These are phyloP conservation scores for Zopfochytrium polystomum DNA, from an alignment of 371 early-diverging fungal species.

Conservation along the genomic window DNA sequence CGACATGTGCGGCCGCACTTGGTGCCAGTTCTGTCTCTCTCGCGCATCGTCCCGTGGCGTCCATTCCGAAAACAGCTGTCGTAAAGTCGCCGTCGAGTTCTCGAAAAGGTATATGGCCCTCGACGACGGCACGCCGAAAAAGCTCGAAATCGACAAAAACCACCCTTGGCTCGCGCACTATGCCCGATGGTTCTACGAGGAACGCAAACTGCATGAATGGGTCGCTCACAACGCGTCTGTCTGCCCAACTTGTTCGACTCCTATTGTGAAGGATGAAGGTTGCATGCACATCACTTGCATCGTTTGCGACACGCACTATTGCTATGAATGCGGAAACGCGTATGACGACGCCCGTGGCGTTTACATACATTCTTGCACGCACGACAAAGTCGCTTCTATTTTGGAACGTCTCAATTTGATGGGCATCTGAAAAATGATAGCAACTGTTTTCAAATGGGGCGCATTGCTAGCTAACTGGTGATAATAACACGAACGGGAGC, in stretches of 20 bases:
- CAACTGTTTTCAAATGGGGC: too few relatives aligned
- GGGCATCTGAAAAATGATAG: too few relatives aligned
- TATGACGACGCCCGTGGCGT: too few relatives aligned
- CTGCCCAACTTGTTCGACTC: constrained; percentile 17
- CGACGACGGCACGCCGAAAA: neutral
- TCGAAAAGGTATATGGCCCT: neutral
- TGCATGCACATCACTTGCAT: constrained; percentile 20
- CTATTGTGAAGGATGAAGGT: constrained; percentile 14
- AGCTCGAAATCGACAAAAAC: neutral
- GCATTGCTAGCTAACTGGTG: too few relatives aligned
- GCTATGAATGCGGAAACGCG: constrained; percentile 15
- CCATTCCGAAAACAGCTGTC: neutral
- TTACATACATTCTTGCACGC: too few relatives aligned
- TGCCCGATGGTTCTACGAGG: neutral
- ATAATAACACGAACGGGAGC: too few relatives aligned
- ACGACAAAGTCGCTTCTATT: too few relatives aligned
- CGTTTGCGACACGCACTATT: constrained; percentile 9
- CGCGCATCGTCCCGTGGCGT: constrained; percentile 1
- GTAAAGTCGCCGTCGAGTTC: neutral
- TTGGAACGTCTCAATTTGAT: too few relatives aligned
- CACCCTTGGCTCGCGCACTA: constrained; percentile 2
- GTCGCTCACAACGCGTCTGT: constrained; percentile 1
- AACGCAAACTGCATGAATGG: neutral
- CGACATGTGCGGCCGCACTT: neutral
- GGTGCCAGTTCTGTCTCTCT: constrained; percentile 3